Conservation (phyloP, 768 basidiomycete genomes). For the Lactarius psammicola region DNA sequence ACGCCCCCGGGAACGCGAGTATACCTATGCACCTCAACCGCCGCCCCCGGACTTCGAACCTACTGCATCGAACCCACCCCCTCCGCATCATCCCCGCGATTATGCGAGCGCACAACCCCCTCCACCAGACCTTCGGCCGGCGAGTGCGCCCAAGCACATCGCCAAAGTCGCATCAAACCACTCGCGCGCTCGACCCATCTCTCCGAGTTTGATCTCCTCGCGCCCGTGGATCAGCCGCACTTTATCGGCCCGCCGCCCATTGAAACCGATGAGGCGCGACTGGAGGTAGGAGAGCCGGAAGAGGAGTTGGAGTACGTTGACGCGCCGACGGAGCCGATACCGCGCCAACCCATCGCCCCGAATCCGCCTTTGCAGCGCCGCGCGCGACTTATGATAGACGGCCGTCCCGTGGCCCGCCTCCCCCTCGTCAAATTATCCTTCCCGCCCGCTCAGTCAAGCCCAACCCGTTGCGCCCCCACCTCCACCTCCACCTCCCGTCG, state of each 20-base stretch:
- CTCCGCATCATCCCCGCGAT: background rate
- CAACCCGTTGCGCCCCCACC: slow-evolving; percentile 5
- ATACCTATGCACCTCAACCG: slow-evolving; percentile 3
- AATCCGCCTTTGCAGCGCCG: slow-evolving; percentile 8
- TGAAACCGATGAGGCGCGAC: no score
- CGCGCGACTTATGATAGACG: slow-evolving; percentile 4
- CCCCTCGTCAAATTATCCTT: slow-evolving; percentile 19
- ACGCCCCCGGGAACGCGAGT: slow-evolving; percentile 12
- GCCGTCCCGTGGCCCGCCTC: slow-evolving; percentile 14
- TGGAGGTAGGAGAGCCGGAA: slow-evolving; percentile 3
- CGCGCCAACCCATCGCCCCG: slow-evolving; percentile 14
- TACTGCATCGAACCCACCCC: background rate
- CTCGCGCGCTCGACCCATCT: slow-evolving; percentile 28
- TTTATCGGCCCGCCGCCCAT: no score
- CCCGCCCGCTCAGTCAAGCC: slow-evolving; percentile 23
- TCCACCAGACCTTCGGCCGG: slow-evolving; percentile 3
- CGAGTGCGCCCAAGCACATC: slow-evolving; percentile 6
- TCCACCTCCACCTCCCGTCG: background rate
- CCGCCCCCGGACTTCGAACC: slow-evolving; percentile 16
- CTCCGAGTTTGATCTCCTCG: slow-evolving; percentile 29
- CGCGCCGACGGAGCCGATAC: slow-evolving; percentile 2
- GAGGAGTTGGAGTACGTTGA: slow-evolving; percentile 26
- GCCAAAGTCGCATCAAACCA: slow-evolving; percentile 18
- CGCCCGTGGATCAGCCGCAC: slow-evolving; percentile 17
- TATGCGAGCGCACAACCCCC: slow-evolving; percentile 8